These are phyloP conservation scores for Allomyces javanicus DNA, from an alignment of 192 early-diverging fungal genomes.

Conservation along the genomic window DNA sequence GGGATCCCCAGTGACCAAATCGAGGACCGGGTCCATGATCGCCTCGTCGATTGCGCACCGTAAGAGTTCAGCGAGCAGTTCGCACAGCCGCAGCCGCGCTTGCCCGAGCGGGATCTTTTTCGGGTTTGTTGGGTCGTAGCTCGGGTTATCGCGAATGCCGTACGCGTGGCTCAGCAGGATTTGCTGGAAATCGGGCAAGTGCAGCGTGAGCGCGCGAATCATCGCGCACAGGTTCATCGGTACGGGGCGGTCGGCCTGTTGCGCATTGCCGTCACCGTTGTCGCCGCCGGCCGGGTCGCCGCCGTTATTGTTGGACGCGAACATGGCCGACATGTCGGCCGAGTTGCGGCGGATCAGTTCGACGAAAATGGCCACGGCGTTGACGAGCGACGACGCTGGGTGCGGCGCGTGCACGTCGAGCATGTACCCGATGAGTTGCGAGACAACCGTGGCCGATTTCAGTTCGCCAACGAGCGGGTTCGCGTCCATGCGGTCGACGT, in stretches of 20 bases:
- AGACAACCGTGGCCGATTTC: slow-evolving; percentile 44
- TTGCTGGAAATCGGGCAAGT: slow-evolving; percentile 54
- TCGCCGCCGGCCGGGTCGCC: background rate
- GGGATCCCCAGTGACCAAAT: background rate
- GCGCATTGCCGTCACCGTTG: slow-evolving; percentile 11
- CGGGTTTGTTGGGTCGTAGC: slow-evolving; percentile 52
- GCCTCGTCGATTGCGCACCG: slow-evolving; percentile 46
- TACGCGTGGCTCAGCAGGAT: slow-evolving; percentile 47
- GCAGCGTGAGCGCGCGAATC: slow-evolving; percentile 61
- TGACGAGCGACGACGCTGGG: slow-evolving; percentile 71
- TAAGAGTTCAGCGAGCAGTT: slow-evolving; percentile 93
- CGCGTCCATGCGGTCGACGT: slow-evolving; percentile 40
- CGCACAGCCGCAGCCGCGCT: slow-evolving; percentile 86
- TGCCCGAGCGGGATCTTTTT: slow-evolving; percentile 69
- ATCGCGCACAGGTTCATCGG: slow-evolving; percentile 74
- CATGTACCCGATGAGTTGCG: slow-evolving; percentile 71
- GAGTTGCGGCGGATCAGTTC: slow-evolving; percentile 95
- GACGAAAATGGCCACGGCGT: slow-evolving; percentile 90
- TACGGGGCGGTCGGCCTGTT: slow-evolving; percentile 10
- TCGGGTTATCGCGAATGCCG: slow-evolving; percentile 14
- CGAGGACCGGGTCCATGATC: background rate
- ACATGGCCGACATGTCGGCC: slow-evolving; percentile 1
- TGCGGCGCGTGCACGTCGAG: slow-evolving; percentile 51
- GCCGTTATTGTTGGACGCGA: background rate
- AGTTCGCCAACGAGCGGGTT: slow-evolving; percentile 44